phyloP scores from a whole-genome alignment of 768 basidiomycete genomes.

The Mrakia gelida region DNA sequence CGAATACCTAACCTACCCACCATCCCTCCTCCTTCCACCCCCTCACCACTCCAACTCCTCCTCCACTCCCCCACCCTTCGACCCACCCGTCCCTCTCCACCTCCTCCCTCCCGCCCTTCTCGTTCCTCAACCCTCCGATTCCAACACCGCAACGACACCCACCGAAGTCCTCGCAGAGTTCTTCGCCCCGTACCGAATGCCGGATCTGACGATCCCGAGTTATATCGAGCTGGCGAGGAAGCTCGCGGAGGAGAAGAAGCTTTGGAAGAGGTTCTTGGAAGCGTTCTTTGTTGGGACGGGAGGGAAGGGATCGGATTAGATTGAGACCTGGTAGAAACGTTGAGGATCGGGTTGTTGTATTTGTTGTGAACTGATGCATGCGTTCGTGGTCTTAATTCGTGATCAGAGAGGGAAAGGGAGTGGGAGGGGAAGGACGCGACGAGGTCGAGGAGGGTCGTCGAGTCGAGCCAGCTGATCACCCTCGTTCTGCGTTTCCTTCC shows the following conservation, averaged over 20 bases:
- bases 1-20: conserved; percentile 34
- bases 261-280: conserved; percentile 62
- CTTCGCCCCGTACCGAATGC: conserved; percentile 59
- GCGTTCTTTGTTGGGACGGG: conserved; percentile 57
- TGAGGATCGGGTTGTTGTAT: too few relatives aligned
- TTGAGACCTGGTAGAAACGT: too few relatives aligned
- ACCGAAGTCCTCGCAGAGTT: conserved; percentile 41
- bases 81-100: conserved; percentile 56
- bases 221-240: conserved; percentile 66
- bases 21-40: conserved; percentile 25
- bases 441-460: too few relatives aligned
- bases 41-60: background rate
- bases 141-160: conserved; percentile 22
- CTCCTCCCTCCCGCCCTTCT: conserved; percentile 57
- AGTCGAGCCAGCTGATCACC: too few relatives aligned
- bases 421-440: too few relatives aligned
- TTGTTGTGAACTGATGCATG: too few relatives aligned
- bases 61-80: background rate
- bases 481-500: too few relatives aligned
- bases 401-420: too few relatives aligned
- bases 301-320: background rate
- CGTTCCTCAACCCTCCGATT: conserved; percentile 50
- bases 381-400: too few relatives aligned
- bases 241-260: conserved; percentile 50
- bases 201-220: conserved; percentile 69